phyloP scores from a whole-genome alignment of 371 early-diverging fungal species.

The Neoconidiobolus thromboides region DNA sequence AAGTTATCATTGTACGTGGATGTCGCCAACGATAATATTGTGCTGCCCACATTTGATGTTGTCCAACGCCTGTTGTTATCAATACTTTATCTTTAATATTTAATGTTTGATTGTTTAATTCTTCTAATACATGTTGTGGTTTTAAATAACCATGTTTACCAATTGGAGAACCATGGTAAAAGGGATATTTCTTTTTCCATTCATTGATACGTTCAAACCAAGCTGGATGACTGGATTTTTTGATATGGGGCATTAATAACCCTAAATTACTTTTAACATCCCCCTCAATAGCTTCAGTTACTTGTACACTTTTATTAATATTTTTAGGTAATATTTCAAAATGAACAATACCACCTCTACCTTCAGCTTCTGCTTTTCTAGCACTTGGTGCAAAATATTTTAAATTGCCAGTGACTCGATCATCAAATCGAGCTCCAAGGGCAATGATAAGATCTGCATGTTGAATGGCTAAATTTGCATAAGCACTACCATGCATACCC shows the following conservation, averaged over 20 bases:
- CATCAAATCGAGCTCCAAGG: conserved; percentile 95
- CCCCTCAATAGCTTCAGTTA: conserved; percentile 80
- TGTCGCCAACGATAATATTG: conserved; percentile 70
- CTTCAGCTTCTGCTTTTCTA: conserved; percentile 61
- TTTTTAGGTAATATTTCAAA: conserved; percentile 98
- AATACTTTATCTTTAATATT: conserved; percentile 78
- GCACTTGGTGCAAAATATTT: conserved; percentile 84
- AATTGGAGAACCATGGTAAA: conserved; percentile 29
- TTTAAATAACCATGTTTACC: conserved; percentile 30
- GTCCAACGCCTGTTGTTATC: conserved; percentile 91
- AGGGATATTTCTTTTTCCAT: conserved; percentile 88
- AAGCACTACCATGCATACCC: conserved; percentile 95
- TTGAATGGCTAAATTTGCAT: conserved; percentile 94
- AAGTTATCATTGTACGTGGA: conserved; percentile 76
- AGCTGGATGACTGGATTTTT: conserved; percentile 40
- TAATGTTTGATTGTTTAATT: conserved; percentile 62
- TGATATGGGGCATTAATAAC: conserved; percentile 54
- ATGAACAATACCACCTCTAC: conserved; percentile 89
- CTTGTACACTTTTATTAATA: conserved; percentile 91
- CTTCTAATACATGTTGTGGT: conserved; percentile 86
- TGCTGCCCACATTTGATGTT: conserved; percentile 97
- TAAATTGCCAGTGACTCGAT: conserved; percentile 88
- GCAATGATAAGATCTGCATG: conserved; percentile 85
- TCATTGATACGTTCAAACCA: conserved; percentile 61
- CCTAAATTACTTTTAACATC: conserved; percentile 75